Evolutionary conservation across 257 asterid species (phyloP).

Genomic region (Solanum okadae): DNA sequence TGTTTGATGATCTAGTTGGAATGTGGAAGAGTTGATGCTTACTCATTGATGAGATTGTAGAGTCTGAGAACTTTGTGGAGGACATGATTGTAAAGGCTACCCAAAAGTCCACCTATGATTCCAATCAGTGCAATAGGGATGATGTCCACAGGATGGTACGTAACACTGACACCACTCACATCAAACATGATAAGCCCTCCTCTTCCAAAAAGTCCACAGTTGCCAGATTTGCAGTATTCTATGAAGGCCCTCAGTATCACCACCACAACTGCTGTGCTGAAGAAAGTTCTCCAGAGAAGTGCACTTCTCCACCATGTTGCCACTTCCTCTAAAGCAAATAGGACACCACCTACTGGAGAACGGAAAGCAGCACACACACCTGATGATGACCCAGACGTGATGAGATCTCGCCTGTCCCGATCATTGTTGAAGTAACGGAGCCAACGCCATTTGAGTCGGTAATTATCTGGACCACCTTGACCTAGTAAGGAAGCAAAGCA

Average conservation of each 20-base stretch:
- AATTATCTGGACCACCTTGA: conserved; percentile 83
- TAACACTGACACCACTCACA: conserved; percentile 66
- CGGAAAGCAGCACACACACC: conserved; percentile 98
- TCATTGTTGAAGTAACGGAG: conserved; percentile 87
- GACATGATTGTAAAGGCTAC: conserved; percentile 72
- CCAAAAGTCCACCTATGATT: conserved; percentile 77
- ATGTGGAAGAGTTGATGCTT: conserved; percentile 16
- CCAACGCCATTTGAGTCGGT: conserved; percentile 82
- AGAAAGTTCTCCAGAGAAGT: conserved; percentile 93
- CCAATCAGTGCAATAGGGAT: conserved; percentile 72
- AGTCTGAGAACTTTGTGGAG: conserved; percentile 75
- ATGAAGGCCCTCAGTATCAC: conserved; percentile 85
- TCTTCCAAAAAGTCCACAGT: conserved; percentile 81
- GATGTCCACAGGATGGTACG: conserved; percentile 47
- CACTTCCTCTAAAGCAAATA: conserved; percentile 86
- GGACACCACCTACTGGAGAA: conserved; percentile 93
- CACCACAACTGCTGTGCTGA: conserved; percentile 89
- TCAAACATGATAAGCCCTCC: conserved; percentile 93
- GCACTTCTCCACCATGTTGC: conserved; percentile 99
- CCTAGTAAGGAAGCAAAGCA: conserved; percentile 83
- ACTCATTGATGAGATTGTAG: conserved; percentile 73
- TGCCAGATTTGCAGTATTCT: conserved; percentile 60
- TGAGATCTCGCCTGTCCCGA: conserved; percentile 79
- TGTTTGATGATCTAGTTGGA: not conserved
- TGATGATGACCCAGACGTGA: conserved; percentile 78